Conservation (phyloP, 257 asterid species). For the Nicotiana otophora region DNA sequence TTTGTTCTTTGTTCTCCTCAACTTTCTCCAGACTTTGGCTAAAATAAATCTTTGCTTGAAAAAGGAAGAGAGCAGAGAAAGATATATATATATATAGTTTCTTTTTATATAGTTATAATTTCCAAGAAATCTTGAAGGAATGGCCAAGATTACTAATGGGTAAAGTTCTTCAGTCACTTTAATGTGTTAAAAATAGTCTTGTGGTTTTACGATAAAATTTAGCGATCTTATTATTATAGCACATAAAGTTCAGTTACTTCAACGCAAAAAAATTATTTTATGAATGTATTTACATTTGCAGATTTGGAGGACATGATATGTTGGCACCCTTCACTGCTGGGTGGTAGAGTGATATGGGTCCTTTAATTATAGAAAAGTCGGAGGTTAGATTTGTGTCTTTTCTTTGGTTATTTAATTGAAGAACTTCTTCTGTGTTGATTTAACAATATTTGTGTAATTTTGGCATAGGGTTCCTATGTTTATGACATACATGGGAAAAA, state of each 20-base stretch:
- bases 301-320: slow-evolving; percentile 87
- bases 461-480: slow-evolving; percentile 71
- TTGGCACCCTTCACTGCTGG: slow-evolving; percentile 95
- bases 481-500: slow-evolving; percentile 69
- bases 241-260: too few species aligned
- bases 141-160: not conserved
- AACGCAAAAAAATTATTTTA: not conserved
- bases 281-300: slow-evolving; percentile 14
- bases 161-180: not conserved
- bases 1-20: too few species aligned
- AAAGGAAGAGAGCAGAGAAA: too few species aligned
- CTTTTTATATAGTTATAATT: not conserved
- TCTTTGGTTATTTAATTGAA: not conserved
- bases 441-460: not conserved
- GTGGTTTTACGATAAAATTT: too few species aligned
- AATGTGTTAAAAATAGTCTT: too few species aligned
- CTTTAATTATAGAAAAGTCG: slow-evolving; percentile 69
- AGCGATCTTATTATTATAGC: not conserved
- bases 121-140: not conserved
- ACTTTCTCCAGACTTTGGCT: too few species aligned
- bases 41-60: too few species aligned
- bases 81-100: too few species aligned
- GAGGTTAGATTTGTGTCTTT: slow-evolving; percentile 36
- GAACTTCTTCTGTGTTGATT: not conserved
- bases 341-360: slow-evolving; percentile 65